Percentiles rank a stretch among this genome's conserved stretches.
Evolutionary conservation across 2,329 filamentous ascomycete genomes (phyloP).

Genomic region (Sporothrix brunneoviolacea): DNA sequence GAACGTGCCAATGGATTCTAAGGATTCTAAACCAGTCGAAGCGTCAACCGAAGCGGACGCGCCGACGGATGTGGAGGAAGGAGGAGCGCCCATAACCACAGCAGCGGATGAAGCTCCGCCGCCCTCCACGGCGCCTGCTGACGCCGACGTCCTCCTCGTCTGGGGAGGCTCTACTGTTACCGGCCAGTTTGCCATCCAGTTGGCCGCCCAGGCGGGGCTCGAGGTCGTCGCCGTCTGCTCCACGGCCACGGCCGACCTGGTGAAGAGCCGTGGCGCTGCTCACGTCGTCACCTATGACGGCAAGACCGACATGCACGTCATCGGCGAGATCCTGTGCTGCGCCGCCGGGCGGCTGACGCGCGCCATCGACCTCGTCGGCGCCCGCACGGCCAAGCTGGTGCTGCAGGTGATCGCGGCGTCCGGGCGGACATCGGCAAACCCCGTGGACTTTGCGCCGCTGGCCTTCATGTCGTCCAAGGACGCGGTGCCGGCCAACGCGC

Average conservation of each 20-base stretch:
- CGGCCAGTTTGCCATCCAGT: conserved; percentile 34
- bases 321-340: conserved; percentile 26
- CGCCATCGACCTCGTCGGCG: conserved; percentile 33
- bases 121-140: not conserved
- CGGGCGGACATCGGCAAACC: not conserved
- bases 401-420: conserved; percentile 24
- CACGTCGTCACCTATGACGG: conserved; percentile 29
- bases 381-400: conserved; percentile 26
- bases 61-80: too few relatives aligned
- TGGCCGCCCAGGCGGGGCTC: conserved; percentile 29
- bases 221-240: conserved; percentile 32
- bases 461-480: conserved; percentile 27
- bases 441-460: conserved; percentile 28
- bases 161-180: conserved; percentile 38
- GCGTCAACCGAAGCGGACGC: not conserved
- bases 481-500: conserved; percentile 24
- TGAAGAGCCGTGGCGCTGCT: conserved; percentile 26
- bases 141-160: conserved; percentile 25
- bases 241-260: conserved; percentile 24
- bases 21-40: too few relatives aligned
- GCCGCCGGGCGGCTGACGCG: conserved; percentile 25
- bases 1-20: conserved; percentile 27
- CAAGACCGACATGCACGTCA: conserved; percentile 27
- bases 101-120: not conserved
- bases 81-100: too few relatives aligned